Conservation (phyloP, 78 protist species). For the Speleostelium caveatum region DNA sequence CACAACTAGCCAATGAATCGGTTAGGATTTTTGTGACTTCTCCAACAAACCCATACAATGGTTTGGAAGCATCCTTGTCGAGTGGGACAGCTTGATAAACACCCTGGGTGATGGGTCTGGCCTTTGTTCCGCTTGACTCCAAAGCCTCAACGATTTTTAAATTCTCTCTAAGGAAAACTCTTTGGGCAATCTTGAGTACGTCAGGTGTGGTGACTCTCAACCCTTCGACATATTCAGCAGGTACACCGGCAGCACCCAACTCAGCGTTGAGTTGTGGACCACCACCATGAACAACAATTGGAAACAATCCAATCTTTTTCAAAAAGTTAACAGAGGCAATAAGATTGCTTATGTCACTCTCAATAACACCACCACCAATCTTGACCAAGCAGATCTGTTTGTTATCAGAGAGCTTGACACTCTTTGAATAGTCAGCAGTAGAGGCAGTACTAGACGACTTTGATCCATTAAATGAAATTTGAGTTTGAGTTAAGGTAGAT, state of each 20-base stretch:
- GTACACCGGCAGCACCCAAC: constrained; percentile 53
- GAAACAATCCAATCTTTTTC: constrained; percentile 53
- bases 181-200: constrained; percentile 80
- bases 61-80: constrained; percentile 13
- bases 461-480: background rate
- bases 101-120: constrained; percentile 60
- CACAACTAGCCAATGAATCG: constrained; percentile 22
- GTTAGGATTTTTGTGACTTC: constrained; percentile 65
- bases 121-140: constrained; percentile 54
- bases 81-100: constrained; percentile 61
- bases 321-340: constrained; percentile 41
- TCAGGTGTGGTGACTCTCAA: constrained; percentile 79
- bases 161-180: constrained; percentile 70
- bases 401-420: constrained; percentile 23
- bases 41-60: constrained; percentile 82
- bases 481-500: background rate
- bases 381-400: constrained; percentile 75
- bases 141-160: constrained; percentile 72
- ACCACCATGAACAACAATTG: constrained; percentile 87
- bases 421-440: constrained; percentile 4
- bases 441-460: background rate
- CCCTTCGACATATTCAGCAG: constrained; percentile 84
- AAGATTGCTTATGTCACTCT: constrained; percentile 48
- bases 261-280: constrained; percentile 87
- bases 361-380: constrained; percentile 87